Percentiles rank a stretch among this genome's conserved stretches.
Conservation (phyloP, 2,329 filamentous ascomycete genomes). For the Neonectria faginata region DNA sequence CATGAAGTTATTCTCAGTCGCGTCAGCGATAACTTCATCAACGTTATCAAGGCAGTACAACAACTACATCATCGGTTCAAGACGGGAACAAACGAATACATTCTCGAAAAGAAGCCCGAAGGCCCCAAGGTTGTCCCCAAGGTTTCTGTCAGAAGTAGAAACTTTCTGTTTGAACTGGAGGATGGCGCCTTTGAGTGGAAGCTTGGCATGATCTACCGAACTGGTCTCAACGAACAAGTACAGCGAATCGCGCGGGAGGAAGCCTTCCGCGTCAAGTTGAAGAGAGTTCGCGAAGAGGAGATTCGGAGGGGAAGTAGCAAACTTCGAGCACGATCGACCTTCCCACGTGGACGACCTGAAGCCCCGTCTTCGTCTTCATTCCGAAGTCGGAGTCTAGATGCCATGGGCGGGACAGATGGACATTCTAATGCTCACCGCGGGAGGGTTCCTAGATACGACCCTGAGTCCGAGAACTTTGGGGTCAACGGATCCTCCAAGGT, state of each 20-base stretch:
- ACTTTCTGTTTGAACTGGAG: conserved; percentile 90
- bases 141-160: conserved; percentile 83
- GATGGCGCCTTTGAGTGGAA: conserved; percentile 99
- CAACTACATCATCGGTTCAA: conserved; percentile 95
- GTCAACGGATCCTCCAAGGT: conserved; percentile 80
- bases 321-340: conserved; percentile 66
- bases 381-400: conserved; percentile 69
- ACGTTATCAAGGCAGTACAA: conserved; percentile 85
- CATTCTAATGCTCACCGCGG: conserved; percentile 51
- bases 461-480: conserved; percentile 73
- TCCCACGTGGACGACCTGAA: conserved; percentile 52
- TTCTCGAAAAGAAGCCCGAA: conserved; percentile 86
- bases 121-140: conserved; percentile 88
- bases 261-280: conserved; percentile 87
- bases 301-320: conserved; percentile 65
- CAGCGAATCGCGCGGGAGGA: conserved; percentile 91
- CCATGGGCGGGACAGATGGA: conserved; percentile 49
- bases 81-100: conserved; percentile 88
- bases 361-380: conserved; percentile 50
- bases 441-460: conserved; percentile 77
- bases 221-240: conserved; percentile 88
- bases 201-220: conserved; percentile 90
- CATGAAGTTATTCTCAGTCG: conserved; percentile 91
- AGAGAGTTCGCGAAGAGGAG: conserved; percentile 82
- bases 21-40: conserved; percentile 93